phyloP scores from a whole-genome alignment of 139 green algal genomes.

The Coccomyxa sp. region DNA sequence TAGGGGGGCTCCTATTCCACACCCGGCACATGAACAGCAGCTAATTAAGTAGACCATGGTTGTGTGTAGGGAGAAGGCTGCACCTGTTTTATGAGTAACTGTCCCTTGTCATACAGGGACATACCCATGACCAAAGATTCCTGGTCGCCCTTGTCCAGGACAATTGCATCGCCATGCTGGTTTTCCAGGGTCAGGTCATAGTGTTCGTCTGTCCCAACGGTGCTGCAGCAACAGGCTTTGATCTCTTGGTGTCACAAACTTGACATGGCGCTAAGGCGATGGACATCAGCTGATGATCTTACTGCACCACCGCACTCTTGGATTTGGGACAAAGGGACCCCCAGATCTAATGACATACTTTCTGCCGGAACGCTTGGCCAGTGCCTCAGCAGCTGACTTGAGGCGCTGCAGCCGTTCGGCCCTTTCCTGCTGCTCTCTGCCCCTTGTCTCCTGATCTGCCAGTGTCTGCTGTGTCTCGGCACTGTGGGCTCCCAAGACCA shows the following conservation, averaged over 20 bases:
- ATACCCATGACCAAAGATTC: constrained; percentile 45
- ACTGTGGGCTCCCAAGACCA: constrained; percentile 25
- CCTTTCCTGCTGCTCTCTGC: constrained; percentile 4
- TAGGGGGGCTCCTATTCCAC: background rate
- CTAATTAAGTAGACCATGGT: background rate
- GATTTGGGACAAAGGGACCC: background rate
- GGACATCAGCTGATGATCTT: background rate
- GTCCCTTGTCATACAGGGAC: constrained; percentile 44
- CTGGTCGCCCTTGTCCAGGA: constrained; percentile 29
- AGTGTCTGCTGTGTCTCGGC: background rate
- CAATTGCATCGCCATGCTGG: constrained; percentile 35
- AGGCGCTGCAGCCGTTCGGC: constrained; percentile 34
- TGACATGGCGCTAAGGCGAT: background rate
- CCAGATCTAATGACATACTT: background rate
- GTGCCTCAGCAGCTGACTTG: constrained; percentile 23
- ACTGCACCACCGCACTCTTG: background rate
- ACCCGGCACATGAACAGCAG: background rate
- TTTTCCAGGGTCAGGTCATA: constrained; percentile 47
- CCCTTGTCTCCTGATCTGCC: background rate
- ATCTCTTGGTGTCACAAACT: background rate
- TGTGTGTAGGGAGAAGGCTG: no score
- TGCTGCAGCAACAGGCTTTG: background rate
- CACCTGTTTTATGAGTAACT: constrained; percentile 7
- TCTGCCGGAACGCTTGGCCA: constrained; percentile 19
- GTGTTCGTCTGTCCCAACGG: background rate